Percentiles rank a stretch among this genome's conserved stretches.
These are phyloP conservation scores for Aspergillus sp. DNA, from an alignment of 2,329 filamentous ascomycete genomes.

Conservation along the genomic window DNA sequence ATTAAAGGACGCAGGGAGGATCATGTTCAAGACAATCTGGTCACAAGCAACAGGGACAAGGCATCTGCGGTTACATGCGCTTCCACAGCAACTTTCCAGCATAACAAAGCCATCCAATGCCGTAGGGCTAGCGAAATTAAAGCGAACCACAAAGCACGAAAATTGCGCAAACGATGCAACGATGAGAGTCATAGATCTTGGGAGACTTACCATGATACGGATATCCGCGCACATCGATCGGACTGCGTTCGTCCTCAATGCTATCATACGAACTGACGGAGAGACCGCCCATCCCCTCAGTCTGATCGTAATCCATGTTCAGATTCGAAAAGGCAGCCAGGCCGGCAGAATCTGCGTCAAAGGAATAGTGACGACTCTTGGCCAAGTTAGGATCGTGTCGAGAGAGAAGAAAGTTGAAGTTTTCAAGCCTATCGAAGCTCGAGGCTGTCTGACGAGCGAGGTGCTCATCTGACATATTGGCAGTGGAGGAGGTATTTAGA, in stretches of 20 bases:
- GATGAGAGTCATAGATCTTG: constrained; percentile 27
- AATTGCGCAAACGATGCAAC: constrained; percentile 40
- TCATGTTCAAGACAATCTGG: not conserved
- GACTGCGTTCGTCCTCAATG: constrained; percentile 42
- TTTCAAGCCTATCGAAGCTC: constrained; percentile 37
- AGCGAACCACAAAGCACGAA: constrained; percentile 30
- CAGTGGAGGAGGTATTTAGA: constrained; percentile 19
- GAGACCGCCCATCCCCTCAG: constrained; percentile 43
- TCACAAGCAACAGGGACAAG: not conserved
- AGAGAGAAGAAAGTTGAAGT: constrained; percentile 40
- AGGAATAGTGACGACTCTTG: constrained; percentile 40
- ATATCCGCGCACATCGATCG: constrained; percentile 41
- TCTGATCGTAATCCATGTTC: constrained; percentile 44
- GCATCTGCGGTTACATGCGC: constrained; percentile 8
- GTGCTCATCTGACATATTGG: constrained; percentile 38
- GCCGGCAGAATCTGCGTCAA: constrained; percentile 37
- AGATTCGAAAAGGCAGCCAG: constrained; percentile 34
- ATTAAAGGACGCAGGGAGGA: constrained; percentile 4
- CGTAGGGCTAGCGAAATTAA: constrained; percentile 19
- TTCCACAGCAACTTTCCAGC: constrained; percentile 16
- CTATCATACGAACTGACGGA: constrained; percentile 47
- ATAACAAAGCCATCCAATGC: constrained; percentile 9
- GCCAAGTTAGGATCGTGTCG: constrained; percentile 34
- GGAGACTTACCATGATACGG: constrained; percentile 44
- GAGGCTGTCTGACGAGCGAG: constrained; percentile 29